Evolutionary conservation across 441 rosid species (phyloP), one percentile per base, ranked within the genome.

Genomic region (Eruca vesicaria): DNA sequence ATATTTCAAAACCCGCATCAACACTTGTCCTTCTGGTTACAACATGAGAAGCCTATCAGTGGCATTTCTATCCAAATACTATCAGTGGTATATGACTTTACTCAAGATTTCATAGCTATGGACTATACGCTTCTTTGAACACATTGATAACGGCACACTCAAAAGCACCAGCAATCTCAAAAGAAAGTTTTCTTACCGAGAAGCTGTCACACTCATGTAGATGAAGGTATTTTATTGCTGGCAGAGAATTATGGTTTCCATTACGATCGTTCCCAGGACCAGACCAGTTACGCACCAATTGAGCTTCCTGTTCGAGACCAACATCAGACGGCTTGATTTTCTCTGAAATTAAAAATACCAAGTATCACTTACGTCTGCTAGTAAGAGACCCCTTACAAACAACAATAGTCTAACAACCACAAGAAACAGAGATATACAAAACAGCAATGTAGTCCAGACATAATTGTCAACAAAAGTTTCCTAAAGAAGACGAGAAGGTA

Each of bases 221-320:
- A 52, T 87, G 94, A 77, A 96, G 78, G 81, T 96, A 96, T 78
- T 91, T 93, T 71, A 93, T 96, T 18, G 94, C 83, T 53, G 97
- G 94, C 16, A 85, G 81, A 32, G 91, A 81, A 57, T 79, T 87
- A 74, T 78, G 83, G 68, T 63, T 80, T 68, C 92, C 94, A 83
- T 95, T 91, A 67, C 80, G 81, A 69, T 82, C 89, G 74, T 69
- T 80, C 74, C 84, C 71, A 62, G 89, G 82, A 81, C 84, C 90
- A 56, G 86, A 35, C 98, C 97, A 88, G 68, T 81, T 78, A 5
- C 92, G 97, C 48, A 86, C 91, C 63, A 84, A 52, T 66, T 96
- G 99, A 2, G 98, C 96, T 81, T 96, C 99, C 83, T 89, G 97
- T 78, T 91, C 98, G 3, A 96, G 97, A 75, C 97, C 98, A 80